Percentiles rank a stretch among this genome's conserved stretches.
Conservation (phyloP, 768 basidiomycete genomes). For the Tulasnella sp. region DNA sequence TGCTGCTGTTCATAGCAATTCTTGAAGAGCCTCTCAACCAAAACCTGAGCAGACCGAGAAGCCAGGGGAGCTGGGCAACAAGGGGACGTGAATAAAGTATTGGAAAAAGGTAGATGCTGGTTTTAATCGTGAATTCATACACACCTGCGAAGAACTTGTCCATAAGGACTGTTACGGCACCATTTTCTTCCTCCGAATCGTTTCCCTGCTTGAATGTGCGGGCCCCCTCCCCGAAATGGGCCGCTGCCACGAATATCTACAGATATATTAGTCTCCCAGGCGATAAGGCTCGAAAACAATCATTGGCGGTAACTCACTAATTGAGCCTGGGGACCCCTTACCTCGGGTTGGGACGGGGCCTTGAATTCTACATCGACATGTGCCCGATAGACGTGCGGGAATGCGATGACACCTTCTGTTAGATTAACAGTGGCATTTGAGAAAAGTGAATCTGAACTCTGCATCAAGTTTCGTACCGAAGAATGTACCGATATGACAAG, state of each 20-base stretch:
- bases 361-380: not conserved
- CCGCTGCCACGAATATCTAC: not conserved
- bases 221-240: not conserved
- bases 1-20: not conserved
- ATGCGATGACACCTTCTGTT: not conserved
- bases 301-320: not conserved
- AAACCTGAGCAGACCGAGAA: not conserved
- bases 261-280: not conserved
- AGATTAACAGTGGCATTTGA: not conserved
- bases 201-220: not conserved
- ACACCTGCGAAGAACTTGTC: not conserved
- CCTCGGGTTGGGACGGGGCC: not conserved
- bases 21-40: not conserved
- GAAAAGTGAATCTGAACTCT: not conserved
- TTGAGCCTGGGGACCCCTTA: not conserved
- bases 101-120: not conserved
- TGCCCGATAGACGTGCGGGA: not conserved
- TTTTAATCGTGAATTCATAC: not conserved
- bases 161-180: not conserved
- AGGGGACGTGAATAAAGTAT: too few species aligned
- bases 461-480: not conserved
- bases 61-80: not conserved
- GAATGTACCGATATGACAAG: not conserved
- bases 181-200: not conserved
- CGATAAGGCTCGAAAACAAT: not conserved